Evolutionary conservation across 1,284 basidiomycete genomes (phyloP).

Genomic region (Ceratobasidium sp.): DNA sequence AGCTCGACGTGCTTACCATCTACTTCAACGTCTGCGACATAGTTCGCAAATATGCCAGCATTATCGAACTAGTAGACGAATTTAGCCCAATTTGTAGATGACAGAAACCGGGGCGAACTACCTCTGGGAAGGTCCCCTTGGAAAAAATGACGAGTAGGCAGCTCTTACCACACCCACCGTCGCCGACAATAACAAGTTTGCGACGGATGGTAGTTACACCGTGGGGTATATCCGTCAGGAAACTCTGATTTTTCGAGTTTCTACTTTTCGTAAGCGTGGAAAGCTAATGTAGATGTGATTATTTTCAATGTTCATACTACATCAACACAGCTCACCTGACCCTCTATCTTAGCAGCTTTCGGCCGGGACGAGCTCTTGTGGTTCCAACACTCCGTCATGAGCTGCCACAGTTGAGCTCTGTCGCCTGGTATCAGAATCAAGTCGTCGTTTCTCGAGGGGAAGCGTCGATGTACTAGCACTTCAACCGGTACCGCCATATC

Average conservation of each 20-base stretch:
- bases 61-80: too few relatives aligned
- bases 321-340: background rate
- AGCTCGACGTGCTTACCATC: constrained; percentile 93
- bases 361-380: background rate
- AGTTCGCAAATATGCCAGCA: too few relatives aligned
- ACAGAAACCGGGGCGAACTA: constrained; percentile 57
- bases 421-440: background rate
- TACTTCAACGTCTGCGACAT: constrained; percentile 58
- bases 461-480: background rate
- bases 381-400: constrained; percentile 5
- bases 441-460: background rate
- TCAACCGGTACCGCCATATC: background rate
- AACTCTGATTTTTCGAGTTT: too few relatives aligned
- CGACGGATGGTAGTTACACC: constrained; percentile 65
- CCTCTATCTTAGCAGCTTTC: background rate
- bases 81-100: background rate
- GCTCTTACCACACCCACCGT: constrained; percentile 84
- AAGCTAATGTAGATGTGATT: background rate
- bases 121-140: constrained; percentile 95
- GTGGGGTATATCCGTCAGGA: too few relatives aligned
- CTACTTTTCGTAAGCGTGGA: background rate
- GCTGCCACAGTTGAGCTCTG: constrained; percentile 1
- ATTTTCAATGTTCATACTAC: background rate
- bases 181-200: constrained; percentile 84
- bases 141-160: constrained; percentile 88